Evolutionary conservation across 2,329 filamentous ascomycete genomes (phyloP), one percentile per base, ranked within the genome.

Genomic region (Botrytis porri): DNA sequence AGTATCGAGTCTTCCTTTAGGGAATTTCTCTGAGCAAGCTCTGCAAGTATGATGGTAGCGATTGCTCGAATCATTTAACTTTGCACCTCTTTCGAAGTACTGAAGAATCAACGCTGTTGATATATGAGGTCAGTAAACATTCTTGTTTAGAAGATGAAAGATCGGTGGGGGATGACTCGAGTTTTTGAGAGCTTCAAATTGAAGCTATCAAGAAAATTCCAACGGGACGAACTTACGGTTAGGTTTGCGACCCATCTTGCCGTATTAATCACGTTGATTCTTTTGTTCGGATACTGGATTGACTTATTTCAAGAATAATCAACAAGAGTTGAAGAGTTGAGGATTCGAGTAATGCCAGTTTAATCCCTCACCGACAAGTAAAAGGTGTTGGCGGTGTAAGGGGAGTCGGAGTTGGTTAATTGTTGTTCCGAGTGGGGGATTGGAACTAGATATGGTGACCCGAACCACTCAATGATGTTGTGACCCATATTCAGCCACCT

Each of bases 21-120:
- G 92, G 76, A 97, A 97, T 82, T 92, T 92, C 83, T 96, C 92
- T 77, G 93, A 93, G 81, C 94, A 97, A 77, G 90, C 87, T 82
- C 93, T 95, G 88, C 94, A 97, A 20, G 93, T 96, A 81, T 97
- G 93, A 78, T 93, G 91, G 81, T 98, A 98, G 73, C 95, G 90
- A 82, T 97, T 97, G 84, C 93, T 96, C 76, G 93, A 92, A 83
- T 97, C 94, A 80, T 92, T 90, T 79, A 97, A 88, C 84, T 97
- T 97, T 57, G 89, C 88, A 16, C 95, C 95, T 77, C 94, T 89
- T 81, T 93, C 89, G 82, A 97, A 98, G 85, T 94, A 96, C 83
- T 95, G 90, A 82, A 93, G 87, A 81, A 97, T 95, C 78, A 97
- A 86, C 20, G 78, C 79, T 80, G 66, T 72, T 29, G 61, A 48